A percentile compares a stretch with the other conserved stretches of the same genome.
Evolutionary conservation across 2,329 filamentous ascomycete species (phyloP).

Genomic region (Eutypella sp.): DNA sequence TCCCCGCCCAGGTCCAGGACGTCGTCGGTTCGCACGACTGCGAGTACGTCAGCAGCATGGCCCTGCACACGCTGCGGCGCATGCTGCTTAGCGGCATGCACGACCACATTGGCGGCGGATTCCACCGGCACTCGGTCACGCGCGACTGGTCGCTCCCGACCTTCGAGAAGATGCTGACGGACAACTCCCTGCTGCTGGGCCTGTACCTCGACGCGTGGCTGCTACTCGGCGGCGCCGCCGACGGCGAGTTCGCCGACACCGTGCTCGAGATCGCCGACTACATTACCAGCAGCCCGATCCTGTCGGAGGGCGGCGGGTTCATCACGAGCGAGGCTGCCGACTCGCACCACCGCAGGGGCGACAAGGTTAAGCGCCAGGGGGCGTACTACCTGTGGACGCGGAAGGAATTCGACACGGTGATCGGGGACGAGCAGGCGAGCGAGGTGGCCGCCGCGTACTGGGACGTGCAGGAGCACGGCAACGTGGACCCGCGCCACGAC

Average conservation of each 20-base stretch:
- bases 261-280: constrained; percentile 85
- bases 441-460: constrained; percentile 78
- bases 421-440: constrained; percentile 60
- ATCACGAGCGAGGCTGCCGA: constrained; percentile 88
- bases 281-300: constrained; percentile 66
- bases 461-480: constrained; percentile 78
- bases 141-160: constrained; percentile 90
- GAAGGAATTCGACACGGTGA: constrained; percentile 74
- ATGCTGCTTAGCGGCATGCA: constrained; percentile 57
- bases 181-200: constrained; percentile 80
- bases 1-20: constrained; percentile 69
- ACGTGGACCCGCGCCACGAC: constrained; percentile 77
- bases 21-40: constrained; percentile 84
- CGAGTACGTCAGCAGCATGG: constrained; percentile 70
- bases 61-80: constrained; percentile 69
- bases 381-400: constrained; percentile 93
- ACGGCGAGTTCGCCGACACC: constrained; percentile 69
- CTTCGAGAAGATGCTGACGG: constrained; percentile 95
- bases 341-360: constrained; percentile 67
- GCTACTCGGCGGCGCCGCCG: constrained; percentile 41
- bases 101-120: constrained; percentile 53
- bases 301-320: constrained; percentile 67
- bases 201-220: constrained; percentile 86
- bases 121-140: constrained; percentile 78
- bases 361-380: constrained; percentile 80